Conservation (phyloP, 257 asterid genomes). For the Pogostemon cablin region DNA sequence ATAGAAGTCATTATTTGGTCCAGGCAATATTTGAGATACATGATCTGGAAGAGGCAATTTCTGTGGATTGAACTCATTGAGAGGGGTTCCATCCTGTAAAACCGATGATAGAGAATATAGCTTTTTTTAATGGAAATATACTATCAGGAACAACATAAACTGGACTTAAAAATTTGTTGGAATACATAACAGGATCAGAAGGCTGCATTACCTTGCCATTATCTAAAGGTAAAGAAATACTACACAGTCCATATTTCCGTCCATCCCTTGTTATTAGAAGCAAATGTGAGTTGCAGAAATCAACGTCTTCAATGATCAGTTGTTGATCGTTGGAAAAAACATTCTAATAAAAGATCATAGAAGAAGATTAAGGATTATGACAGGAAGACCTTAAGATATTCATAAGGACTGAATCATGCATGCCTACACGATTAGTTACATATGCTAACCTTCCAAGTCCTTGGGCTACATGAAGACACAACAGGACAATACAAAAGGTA, state of each 20-base stretch:
- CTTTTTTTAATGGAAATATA: slow-evolving; percentile 1
- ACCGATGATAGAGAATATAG: slow-evolving; percentile 1
- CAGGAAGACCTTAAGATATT: slow-evolving; percentile 9
- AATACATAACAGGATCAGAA: slow-evolving; percentile 28
- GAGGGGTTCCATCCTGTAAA: slow-evolving; percentile 61
- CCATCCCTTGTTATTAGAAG: slow-evolving; percentile 60
- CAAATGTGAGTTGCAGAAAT: slow-evolving; percentile 74
- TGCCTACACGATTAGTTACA: slow-evolving; percentile 14
- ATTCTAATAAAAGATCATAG: slow-evolving; percentile 50
- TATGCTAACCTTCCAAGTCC: slow-evolving; percentile 84
- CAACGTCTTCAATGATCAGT: slow-evolving; percentile 76
- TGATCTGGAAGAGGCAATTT: slow-evolving; percentile 80
- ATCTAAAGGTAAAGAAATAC: slow-evolving; percentile 71
- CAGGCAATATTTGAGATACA: slow-evolving; percentile 86
- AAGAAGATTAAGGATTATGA: slow-evolving; percentile 24
- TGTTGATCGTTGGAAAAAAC: slow-evolving; percentile 60
- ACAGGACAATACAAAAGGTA: slow-evolving; percentile 70
- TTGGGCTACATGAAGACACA: slow-evolving; percentile 41
- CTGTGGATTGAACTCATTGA: slow-evolving; percentile 70
- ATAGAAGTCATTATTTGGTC: slow-evolving; percentile 83
- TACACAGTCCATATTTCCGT: slow-evolving; percentile 57
- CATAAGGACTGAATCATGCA: slow-evolving; percentile 17
- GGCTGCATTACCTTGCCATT: slow-evolving; percentile 57
- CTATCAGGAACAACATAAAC: slow-evolving; percentile 19
- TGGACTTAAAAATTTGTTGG: slow-evolving; percentile 19